Evolutionary conservation across 2,329 filamentous ascomycete genomes (phyloP).

Genomic region (Fusarium albosuccineum): DNA sequence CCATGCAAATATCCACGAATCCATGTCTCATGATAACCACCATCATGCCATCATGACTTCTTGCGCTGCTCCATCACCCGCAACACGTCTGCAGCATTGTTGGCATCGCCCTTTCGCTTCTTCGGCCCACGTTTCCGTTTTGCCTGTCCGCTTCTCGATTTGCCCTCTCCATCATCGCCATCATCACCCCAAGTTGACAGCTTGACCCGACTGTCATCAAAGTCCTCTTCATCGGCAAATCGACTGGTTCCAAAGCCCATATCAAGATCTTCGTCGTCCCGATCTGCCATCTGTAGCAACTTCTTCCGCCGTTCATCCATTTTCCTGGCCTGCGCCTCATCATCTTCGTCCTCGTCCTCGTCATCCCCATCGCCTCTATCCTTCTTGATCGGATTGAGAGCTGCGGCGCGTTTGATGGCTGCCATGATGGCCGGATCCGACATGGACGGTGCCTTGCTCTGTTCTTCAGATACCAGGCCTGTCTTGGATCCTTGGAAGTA

Average conservation of each 20-base stretch:
- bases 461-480: slow-evolving; percentile 65
- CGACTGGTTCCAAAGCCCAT: slow-evolving; percentile 93
- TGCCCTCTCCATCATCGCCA: slow-evolving; percentile 61
- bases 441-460: slow-evolving; percentile 66
- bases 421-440: slow-evolving; percentile 84
- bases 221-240: slow-evolving; percentile 88
- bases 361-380: slow-evolving; percentile 48
- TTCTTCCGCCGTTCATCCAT: slow-evolving; percentile 78
- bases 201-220: slow-evolving; percentile 76
- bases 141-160: slow-evolving; percentile 59
- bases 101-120: slow-evolving; percentile 82
- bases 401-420: slow-evolving; percentile 86
- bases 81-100: slow-evolving; percentile 85
- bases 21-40: slow-evolving; percentile 30
- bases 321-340: slow-evolving; percentile 62
- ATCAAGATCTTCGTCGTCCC: slow-evolving; percentile 92
- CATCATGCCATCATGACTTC: slow-evolving; percentile 44
- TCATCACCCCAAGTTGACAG: slow-evolving; percentile 74
- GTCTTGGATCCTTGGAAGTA: slow-evolving; percentile 74
- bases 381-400: slow-evolving; percentile 65
- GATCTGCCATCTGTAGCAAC: slow-evolving; percentile 79
- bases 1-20: neutral
- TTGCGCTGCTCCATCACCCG: slow-evolving; percentile 77
- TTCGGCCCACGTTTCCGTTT: slow-evolving; percentile 79
- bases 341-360: slow-evolving; percentile 53